Base-by-base conservation (phyloP, 306 rosid genomes). In the Medicago lupulina region DNA sequence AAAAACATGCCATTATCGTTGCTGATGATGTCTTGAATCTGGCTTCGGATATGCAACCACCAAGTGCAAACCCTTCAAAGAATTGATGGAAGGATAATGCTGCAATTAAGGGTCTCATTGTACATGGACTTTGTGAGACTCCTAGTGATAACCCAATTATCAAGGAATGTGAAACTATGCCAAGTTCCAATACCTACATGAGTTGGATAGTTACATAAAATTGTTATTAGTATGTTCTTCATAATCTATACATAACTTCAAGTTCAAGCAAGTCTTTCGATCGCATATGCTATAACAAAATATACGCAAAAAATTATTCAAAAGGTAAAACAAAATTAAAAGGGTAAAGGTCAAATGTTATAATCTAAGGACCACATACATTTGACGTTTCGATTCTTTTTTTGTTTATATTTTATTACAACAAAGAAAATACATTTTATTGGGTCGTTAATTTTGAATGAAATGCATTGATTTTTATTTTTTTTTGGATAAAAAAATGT, bases 11-110 rank as follows among this genome's bases (percentile, higher is more conserved):
- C 99, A 89, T 90, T 61, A 92, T 60, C 23, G 96, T 76, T 34
- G 90, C 77, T 2, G 97, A 80, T 28, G 83, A 74, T 50, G 82
- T 63, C 68, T 81, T 95, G 76, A 90, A 90, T 40, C 92, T 89
- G n/a, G 98, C 98, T 81, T 95, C 89, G 23, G 96, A 85, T 40
- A 95, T 92, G 85, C 98, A 95, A 2, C 99, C 99, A 79, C 99
- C 99, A 1, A 95, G 93, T 47, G 99, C 99, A 62, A 95, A 95
- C 3, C 99, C 99, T 87, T 95, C 99, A 70, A 95, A 95, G 89
- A 95, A 95, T 44, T 95, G 99, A 28, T 95, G 99, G 80, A 95
- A 95, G 4, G 96, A 90, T 9, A 92, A 49, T 23, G 98, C 97
- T 1, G 88, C 98, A 15, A 95, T 91, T 11, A 95, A 70, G 39